A percentile compares a stretch with the other conserved stretches of the same genome.
phyloP scores from a whole-genome alignment of 1,284 basidiomycete genomes.

The Moesziomyces sp. region DNA sequence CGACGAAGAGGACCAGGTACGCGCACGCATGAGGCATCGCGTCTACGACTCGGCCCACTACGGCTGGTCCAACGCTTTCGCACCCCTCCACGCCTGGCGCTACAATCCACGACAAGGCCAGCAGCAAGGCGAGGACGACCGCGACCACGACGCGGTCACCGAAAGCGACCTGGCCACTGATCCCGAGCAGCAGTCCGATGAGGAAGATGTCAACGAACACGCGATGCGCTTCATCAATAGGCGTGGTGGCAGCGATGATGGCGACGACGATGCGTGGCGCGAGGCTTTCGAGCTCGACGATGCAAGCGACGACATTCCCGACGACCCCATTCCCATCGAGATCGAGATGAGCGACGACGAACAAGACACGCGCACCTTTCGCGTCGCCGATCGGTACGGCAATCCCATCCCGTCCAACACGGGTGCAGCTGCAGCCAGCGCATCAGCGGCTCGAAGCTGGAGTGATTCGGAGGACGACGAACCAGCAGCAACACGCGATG shows the following conservation, averaged over 20 bases:
- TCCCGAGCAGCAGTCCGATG: conserved; percentile 5
- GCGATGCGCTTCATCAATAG: no score
- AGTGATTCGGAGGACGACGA: conserved; percentile 12
- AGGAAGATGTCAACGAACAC: not conserved
- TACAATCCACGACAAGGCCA: conserved; percentile 1
- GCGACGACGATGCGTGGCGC: conserved; percentile 32
- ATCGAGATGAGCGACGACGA: conserved; percentile 27
- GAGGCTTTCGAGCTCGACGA: conserved; percentile 21
- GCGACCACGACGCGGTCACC: conserved; percentile 1
- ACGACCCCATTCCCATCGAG: conserved; percentile 37
- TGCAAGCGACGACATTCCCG: conserved; percentile 25
- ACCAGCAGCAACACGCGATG: not conserved
- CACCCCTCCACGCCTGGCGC: conserved; percentile 39
- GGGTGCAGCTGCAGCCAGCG: not conserved
- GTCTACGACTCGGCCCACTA: conserved; percentile 48
- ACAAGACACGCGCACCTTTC: conserved; percentile 26
- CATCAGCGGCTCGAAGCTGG: conserved; percentile 11
- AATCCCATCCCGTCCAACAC: conserved; percentile 14
- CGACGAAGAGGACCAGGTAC: conserved; percentile 38
- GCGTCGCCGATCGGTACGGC: conserved; percentile 37
- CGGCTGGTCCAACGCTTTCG: conserved; percentile 41
- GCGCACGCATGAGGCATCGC: conserved; percentile 36
- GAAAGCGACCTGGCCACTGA: not conserved
- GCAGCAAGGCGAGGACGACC: not conserved
- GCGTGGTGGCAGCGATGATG: conserved; percentile 15